These are phyloP conservation scores for Thermothelomyces thermophilus DNA, from an alignment of 2,329 filamentous ascomycete genomes.

Conservation along the genomic window DNA sequence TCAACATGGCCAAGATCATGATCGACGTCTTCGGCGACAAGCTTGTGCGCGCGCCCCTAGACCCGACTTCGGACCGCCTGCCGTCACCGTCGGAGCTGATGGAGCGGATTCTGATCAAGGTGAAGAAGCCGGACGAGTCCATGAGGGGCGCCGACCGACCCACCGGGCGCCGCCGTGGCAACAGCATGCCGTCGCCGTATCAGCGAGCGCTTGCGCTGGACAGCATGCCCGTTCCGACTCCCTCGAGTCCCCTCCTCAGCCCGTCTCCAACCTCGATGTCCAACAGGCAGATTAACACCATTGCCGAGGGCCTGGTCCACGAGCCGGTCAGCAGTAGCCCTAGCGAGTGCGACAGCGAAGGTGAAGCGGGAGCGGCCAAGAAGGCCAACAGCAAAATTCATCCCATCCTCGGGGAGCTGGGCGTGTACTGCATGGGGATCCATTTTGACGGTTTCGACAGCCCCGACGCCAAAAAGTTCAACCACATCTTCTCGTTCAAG, in stretches of 20 bases:
- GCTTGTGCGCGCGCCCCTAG: conserved; percentile 69
- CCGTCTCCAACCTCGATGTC: conserved; percentile 44
- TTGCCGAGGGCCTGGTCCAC: conserved; percentile 50
- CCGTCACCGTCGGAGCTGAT: conserved; percentile 83
- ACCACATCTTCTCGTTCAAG: conserved; percentile 93
- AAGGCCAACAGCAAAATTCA: conserved; percentile 78
- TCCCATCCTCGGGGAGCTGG: conserved; percentile 74
- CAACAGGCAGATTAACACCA: conserved; percentile 51
- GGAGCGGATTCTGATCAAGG: conserved; percentile 83
- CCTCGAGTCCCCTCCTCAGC: conserved; percentile 48
- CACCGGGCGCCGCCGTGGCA: conserved; percentile 47
- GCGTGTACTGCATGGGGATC: conserved; percentile 66
- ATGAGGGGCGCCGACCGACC: conserved; percentile 37
- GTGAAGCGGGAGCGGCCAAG: conserved; percentile 49
- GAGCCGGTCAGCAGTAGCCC: conserved; percentile 54
- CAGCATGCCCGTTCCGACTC: conserved; percentile 45
- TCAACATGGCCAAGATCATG: conserved; percentile 85
- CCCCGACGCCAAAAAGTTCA: conserved; percentile 74
- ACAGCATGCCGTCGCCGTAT: conserved; percentile 74
- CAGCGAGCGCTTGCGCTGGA: conserved; percentile 57
- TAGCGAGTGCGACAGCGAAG: conserved; percentile 72
- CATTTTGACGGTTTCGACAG: conserved; percentile 79
- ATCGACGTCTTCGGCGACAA: conserved; percentile 73
- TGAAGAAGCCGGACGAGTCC: conserved; percentile 66
- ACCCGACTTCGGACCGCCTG: conserved; percentile 59